Evolutionary conservation across 495 filamentous ascomycete species (phyloP).

Genomic region (Neurospora sp.): DNA sequence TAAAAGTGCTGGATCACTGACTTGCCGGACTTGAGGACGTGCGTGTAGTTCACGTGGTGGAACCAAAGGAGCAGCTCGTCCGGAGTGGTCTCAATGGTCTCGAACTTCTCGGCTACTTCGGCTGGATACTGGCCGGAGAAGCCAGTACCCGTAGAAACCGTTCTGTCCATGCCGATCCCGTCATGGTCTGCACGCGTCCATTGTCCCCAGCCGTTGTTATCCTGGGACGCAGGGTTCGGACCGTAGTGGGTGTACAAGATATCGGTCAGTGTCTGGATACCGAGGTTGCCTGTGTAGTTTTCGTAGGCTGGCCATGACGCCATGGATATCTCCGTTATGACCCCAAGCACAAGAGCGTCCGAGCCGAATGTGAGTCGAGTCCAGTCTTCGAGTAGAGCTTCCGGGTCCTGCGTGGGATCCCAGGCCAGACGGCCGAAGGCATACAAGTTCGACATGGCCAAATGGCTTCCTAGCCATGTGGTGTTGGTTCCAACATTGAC

Average conservation of each 20-base stretch:
- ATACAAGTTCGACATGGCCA: constrained; percentile 65
- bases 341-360: constrained; percentile 42
- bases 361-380: constrained; percentile 52
- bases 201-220: constrained; percentile 60
- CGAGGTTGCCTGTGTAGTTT: constrained; percentile 60
- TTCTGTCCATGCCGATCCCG: constrained; percentile 65
- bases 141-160: constrained; percentile 54
- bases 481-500: constrained; percentile 58
- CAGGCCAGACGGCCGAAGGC: constrained; percentile 59
- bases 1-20: constrained; percentile 73
- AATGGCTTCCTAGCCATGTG: constrained; percentile 58
- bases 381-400: constrained; percentile 52
- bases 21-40: constrained; percentile 51
- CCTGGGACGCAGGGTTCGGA: constrained; percentile 54
- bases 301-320: constrained; percentile 62
- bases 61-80: constrained; percentile 67
- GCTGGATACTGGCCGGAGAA: constrained; percentile 55
- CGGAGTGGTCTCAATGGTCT: constrained; percentile 53
- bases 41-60: constrained; percentile 63
- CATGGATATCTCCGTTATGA: constrained; percentile 55
- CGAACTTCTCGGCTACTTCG: constrained; percentile 46
- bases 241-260: constrained; percentile 59
- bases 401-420: constrained; percentile 39
- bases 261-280: constrained; percentile 60
- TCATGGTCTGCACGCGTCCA: constrained; percentile 56